Conservation (phyloP, 148 eudicot genomes). For the Rhododendron molle region DNA sequence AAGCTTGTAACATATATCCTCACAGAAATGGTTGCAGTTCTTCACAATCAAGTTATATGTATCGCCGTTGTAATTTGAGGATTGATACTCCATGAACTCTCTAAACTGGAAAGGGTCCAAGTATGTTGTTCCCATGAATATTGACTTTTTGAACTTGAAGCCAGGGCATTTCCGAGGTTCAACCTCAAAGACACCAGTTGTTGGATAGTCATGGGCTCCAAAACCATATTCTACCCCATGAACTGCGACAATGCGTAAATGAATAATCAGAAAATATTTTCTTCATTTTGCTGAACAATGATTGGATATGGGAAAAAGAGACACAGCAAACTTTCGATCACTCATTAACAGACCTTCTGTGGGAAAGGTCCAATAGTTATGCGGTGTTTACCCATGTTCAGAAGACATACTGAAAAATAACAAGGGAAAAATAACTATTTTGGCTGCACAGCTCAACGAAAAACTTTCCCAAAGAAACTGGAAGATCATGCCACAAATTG, state of each 20-base stretch:
- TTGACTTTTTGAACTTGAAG: constrained; percentile 76
- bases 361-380: background rate
- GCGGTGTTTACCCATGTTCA: background rate
- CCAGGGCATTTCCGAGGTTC: constrained; percentile 93
- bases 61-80: constrained; percentile 62
- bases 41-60: constrained; percentile 66
- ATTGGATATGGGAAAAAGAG: background rate
- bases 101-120: constrained; percentile 53
- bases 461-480: background rate
- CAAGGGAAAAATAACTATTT: background rate
- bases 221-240: constrained; percentile 87
- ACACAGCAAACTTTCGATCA: background rate
- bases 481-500: background rate
- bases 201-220: constrained; percentile 77
- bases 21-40: constrained; percentile 90
- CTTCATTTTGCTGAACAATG: background rate
- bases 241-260: constrained; percentile 36
- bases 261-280: background rate
- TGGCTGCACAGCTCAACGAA: background rate
- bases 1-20: constrained; percentile 64
- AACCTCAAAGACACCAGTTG: constrained; percentile 87
- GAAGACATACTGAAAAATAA: background rate
- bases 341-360: background rate
- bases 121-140: constrained; percentile 65
- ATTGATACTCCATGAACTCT: constrained; percentile 68